Evolutionary conservation across 148 eudicot genomes (phyloP), one percentile per base, ranked within the genome.

Genomic region (Simmondsia chinensis): DNA sequence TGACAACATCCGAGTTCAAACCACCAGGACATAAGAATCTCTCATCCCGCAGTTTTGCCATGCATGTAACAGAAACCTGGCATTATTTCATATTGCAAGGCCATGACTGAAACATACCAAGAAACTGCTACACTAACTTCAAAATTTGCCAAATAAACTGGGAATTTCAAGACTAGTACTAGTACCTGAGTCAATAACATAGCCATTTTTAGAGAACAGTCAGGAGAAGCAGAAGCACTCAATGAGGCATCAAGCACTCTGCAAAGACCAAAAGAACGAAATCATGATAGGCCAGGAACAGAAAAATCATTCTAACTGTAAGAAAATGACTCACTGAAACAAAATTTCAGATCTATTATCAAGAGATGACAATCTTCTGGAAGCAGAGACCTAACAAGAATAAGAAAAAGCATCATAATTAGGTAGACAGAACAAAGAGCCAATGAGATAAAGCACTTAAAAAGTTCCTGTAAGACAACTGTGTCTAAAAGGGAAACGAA

Each of bases 11-110:
- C 24, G 89, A 70, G 38, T 68, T 77, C 17, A 71, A 61, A 54
- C 77, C 75, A 31, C 87, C 75, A 47, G 94, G 77, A 52, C 63
- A 68, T 19, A 66, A 23, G 55, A 72, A 93, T 66, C 96, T 70
- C 70, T 82, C 94, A 48, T 86, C 99, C 9, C 89, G 96, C 33
- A 93, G 62, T 66, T 86, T 93, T 29, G 99, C 87, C 96, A 93
- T 86, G 73, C 89, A 82, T 30, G 94, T 86, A 42, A 86, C 71
- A 27, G 86, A 73, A 61, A 85, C 99, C 99, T 91, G 58, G 28
- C 35, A 3, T 20, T 27, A 66, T 21, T 3, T 40, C 11, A 56
- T 27, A 16, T n/a, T 47, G 7, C 23, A 41, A 50, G 23, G 33
- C 11, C 12, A 20, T 60, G n/a, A n/a, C 42, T 71, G 26, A 23